A percentile compares a stretch with the other conserved stretches of the same genome.
Evolutionary conservation across 2,329 filamentous ascomycete genomes (phyloP).

Genomic region (Dryadomyces quercivorus): DNA sequence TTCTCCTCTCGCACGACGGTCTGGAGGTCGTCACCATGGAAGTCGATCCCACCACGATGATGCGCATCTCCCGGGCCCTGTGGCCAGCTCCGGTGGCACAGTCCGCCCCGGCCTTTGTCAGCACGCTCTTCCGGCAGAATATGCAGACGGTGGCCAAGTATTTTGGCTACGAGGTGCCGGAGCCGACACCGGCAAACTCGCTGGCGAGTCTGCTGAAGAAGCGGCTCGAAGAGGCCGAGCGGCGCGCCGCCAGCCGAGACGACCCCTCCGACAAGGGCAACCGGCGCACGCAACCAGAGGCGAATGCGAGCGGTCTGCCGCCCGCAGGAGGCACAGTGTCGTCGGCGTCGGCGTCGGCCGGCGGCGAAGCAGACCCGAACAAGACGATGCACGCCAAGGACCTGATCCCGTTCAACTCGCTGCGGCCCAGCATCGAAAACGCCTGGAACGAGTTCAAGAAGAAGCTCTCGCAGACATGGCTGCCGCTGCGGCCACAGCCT

Average conservation of each 20-base stretch:
- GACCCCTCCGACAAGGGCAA: conserved; percentile 2
- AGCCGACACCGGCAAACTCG: conserved; percentile 5
- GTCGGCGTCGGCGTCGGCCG: background rate
- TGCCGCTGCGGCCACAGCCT: conserved; percentile 27
- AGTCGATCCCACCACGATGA: conserved; percentile 12
- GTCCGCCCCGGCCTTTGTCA: conserved; percentile 39
- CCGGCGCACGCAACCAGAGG: background rate
- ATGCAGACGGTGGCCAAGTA: conserved; percentile 28
- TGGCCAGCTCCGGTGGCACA: conserved; percentile 40
- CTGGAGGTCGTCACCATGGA: conserved; percentile 8
- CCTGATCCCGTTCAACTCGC: conserved; percentile 12
- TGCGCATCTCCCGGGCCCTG: conserved; percentile 33
- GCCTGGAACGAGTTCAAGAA: conserved; percentile 21
- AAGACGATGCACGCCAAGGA: conserved; percentile 8
- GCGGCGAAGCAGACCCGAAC: background rate
- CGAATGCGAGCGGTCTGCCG: background rate
- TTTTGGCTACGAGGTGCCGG: conserved; percentile 28
- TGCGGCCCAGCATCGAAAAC: conserved; percentile 18
- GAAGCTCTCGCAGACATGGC: conserved; percentile 34
- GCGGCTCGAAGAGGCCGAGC: conserved; percentile 16
- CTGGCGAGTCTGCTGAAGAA: conserved; percentile 21
- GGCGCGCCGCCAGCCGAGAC: conserved; percentile 9
- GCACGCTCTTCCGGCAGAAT: conserved; percentile 33
- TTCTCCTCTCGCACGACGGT: conserved; percentile 7
- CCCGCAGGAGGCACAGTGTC: background rate